phyloP scores from a whole-genome alignment of 2,329 filamentous ascomycete species.

The Plenodomus tracheiphilus region DNA sequence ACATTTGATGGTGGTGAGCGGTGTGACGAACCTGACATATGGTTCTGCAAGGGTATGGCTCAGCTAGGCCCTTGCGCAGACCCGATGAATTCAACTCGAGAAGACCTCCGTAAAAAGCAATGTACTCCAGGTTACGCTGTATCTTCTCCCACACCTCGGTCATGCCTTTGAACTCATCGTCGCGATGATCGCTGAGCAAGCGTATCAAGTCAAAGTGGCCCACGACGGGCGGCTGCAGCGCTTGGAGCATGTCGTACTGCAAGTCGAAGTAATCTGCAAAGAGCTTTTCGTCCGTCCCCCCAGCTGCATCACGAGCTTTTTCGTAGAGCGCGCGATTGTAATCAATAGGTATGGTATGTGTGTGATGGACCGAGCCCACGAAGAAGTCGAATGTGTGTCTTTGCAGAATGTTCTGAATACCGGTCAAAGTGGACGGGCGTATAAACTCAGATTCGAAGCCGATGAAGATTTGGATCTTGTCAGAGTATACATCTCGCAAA shows the following conservation, averaged over 20 bases:
- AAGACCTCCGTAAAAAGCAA: slow-evolving; percentile 75
- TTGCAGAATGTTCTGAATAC: slow-evolving; percentile 63
- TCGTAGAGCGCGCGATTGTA: slow-evolving; percentile 72
- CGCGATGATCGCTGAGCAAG: slow-evolving; percentile 72
- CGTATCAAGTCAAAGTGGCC: slow-evolving; percentile 94
- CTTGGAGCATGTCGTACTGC: slow-evolving; percentile 78
- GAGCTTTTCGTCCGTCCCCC: slow-evolving; percentile 63
- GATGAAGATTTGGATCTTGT: slow-evolving; percentile 76
- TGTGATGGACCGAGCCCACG: slow-evolving; percentile 90
- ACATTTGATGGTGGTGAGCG: slow-evolving; percentile 13
- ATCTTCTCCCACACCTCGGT: slow-evolving; percentile 73
- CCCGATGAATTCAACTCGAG: slow-evolving; percentile 89
- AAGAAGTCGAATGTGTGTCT: slow-evolving; percentile 80
- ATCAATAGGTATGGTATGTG: slow-evolving; percentile 85
- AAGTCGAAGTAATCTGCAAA: slow-evolving; percentile 86
- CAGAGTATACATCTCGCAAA: slow-evolving; percentile 70
- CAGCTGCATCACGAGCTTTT: slow-evolving; percentile 59
- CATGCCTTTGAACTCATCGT: slow-evolving; percentile 62
- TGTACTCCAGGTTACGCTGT: slow-evolving; percentile 71
- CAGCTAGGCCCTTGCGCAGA: slow-evolving; percentile 83
- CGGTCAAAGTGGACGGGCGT: slow-evolving; percentile 64
- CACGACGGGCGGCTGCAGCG: slow-evolving; percentile 74
- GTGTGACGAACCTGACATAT: slow-evolving; percentile 70
- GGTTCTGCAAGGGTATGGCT: slow-evolving; percentile 82
- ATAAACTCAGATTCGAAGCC: slow-evolving; percentile 96